Evolutionary conservation across 1,284 basidiomycete genomes (phyloP).

Genomic region (Ceratobasidium sp.): DNA sequence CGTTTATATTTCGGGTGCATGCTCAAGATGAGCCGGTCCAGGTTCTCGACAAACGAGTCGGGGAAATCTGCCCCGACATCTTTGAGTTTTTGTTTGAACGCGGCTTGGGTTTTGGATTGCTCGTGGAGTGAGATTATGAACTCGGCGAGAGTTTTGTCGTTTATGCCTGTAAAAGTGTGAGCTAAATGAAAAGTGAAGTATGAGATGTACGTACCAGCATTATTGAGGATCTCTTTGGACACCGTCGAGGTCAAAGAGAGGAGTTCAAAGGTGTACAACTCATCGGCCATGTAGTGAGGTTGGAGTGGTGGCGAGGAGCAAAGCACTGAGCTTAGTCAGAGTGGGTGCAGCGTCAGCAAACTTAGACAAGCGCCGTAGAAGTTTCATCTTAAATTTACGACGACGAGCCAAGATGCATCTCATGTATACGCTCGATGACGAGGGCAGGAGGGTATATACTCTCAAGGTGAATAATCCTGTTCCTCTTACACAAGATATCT

Average conservation of each 20-base stretch:
- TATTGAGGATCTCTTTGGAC: conserved; percentile 90
- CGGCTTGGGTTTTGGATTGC: conserved; percentile 77
- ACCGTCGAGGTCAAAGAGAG: conserved; percentile 91
- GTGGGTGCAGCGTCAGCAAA: not conserved
- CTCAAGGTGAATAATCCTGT: conserved; percentile 75
- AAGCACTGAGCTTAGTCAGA: conserved; percentile 1
- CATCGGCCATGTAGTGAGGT: conserved; percentile 60
- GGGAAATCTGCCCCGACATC: conserved; percentile 89
- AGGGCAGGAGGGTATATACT: conserved; percentile 87
- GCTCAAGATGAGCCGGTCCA: conserved; percentile 93
- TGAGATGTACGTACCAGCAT: conserved; percentile 60
- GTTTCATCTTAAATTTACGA: conserved; percentile 36
- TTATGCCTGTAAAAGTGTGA: conserved; percentile 67
- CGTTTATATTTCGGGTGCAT: conserved; percentile 96
- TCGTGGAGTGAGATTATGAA: conserved; percentile 95
- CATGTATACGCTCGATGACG: conserved; percentile 89
- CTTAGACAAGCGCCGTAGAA: conserved; percentile 30
- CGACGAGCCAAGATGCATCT: conserved; percentile 79
- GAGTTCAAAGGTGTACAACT: conserved; percentile 90
- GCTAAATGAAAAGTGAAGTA: conserved; percentile 13
- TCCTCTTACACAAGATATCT: conserved; percentile 44
- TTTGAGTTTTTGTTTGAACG: conserved; percentile 87
- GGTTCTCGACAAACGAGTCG: conserved; percentile 88
- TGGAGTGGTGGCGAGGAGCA: not conserved
- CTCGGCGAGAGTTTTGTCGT: conserved; percentile 94